Evolutionary conservation across 352 stramenopile genomes (phyloP).

Genomic region (Phytopythium kandeliae): DNA sequence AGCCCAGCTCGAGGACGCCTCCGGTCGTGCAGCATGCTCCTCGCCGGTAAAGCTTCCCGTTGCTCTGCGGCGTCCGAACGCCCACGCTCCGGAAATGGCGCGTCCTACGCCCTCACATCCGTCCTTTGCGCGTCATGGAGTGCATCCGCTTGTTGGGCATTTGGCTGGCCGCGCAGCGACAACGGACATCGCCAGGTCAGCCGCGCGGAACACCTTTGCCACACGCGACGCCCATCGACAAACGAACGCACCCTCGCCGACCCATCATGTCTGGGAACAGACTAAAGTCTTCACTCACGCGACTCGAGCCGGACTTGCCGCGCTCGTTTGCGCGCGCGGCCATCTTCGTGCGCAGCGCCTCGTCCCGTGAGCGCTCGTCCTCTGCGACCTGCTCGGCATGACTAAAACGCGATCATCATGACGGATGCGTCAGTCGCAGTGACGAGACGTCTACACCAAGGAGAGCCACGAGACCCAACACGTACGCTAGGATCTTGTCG

Average conservation of each 20-base stretch:
- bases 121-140: slow-evolving; percentile 47
- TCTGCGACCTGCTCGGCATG: slow-evolving; percentile 50
- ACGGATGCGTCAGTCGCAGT: background rate
- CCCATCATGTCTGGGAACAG: slow-evolving; percentile 31
- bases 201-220: too few species aligned
- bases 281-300: slow-evolving; percentile 37
- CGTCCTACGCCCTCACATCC: too few species aligned
- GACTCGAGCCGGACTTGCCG: slow-evolving; percentile 29
- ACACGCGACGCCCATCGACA: too few species aligned
- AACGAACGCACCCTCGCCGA: slow-evolving; percentile 40
- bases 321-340: slow-evolving; percentile 41
- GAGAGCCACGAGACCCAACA: background rate
- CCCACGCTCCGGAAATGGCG: too few species aligned
- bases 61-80: too few species aligned
- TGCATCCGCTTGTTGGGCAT: slow-evolving; percentile 42
- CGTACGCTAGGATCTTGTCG: slow-evolving; percentile 59
- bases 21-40: too few species aligned
- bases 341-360: slow-evolving; percentile 51
- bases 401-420: slow-evolving; percentile 9
- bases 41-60: too few species aligned
- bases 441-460: background rate
- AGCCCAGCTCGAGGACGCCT: too few species aligned
- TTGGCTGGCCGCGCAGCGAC: slow-evolving; percentile 11
- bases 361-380: slow-evolving; percentile 40
- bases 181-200: background rate